Evolutionary conservation across 768 basidiomycete genomes (phyloP), one percentile per base, ranked within the genome.

Genomic region (Mycena latifolia): DNA sequence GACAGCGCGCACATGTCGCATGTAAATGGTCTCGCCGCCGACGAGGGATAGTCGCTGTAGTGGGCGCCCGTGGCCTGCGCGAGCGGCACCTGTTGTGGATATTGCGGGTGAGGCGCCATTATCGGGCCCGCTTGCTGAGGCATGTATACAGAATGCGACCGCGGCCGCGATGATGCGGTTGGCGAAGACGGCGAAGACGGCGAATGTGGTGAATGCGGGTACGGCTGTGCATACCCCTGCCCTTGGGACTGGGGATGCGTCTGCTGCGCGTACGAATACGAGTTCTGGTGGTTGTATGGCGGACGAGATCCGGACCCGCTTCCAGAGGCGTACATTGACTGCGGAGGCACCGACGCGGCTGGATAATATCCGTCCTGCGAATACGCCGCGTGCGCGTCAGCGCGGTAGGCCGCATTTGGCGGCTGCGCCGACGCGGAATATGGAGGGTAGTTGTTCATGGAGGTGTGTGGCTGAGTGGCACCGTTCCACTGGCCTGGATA

Each of bases 1-100:
- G 92, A 93, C 67, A 94, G 76, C 14, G 92, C 85, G 75, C 93
- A 95, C 68, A 93, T 76, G 70, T 91, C 89, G 65, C 90, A 92
- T 12, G 86, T 81, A 71, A 88, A 92, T 22, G 90, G 89, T 41
- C 89, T 84, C 20, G 81, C 76, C 9, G 88, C 85, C n/a, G 88
- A 86, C 41, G 85, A 80, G 28, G 88, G 84, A 75, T 87, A 88
- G 61, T 88, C 86, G 41, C 81, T 73, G 59, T 83, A 78, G 48
- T 29, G 28, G 17, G 3, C 3, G 33, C 76, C 77, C 67, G 79
- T 67, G 33, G 77, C 65, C 45, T 77, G 81, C 3, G 81, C 72
- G 41, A 82, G 70, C 37, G 80, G 79, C 31, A 78, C 74, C 60
- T 79, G 78, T 33, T 76, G 65, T 20, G 73, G 72, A 70, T 81